Evolutionary conservation across 1,284 basidiomycete genomes (phyloP), one percentile per base, ranked within the genome.

Genomic region (Hortiboletus rubellus): DNA sequence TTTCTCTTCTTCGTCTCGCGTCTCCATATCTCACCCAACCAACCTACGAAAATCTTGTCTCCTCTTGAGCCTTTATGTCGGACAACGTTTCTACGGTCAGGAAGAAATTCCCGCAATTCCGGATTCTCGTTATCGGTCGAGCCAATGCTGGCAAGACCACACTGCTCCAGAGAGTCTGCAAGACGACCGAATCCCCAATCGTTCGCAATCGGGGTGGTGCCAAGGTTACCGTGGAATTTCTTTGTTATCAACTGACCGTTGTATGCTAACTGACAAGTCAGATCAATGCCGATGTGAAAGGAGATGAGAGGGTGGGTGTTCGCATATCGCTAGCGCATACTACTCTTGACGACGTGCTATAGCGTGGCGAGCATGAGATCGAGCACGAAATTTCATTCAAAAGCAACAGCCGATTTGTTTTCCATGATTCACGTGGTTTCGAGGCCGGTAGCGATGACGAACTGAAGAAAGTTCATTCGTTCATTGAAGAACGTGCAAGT

Each of bases 281-380:
- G 53, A 17, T 52, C 27, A 12, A 24, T 3, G 7, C 12, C 3
- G 34, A 38, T 7, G 49, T 55, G 22, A 44, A 38, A 34, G 52
- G 52, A 30, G 51, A 14, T 1, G 2, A 4, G 3, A 33, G 22
- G 31, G 50, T 51, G 34, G 6, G 50, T 30, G 12, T 22, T 31
- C 27, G 2, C 17, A 11, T 37, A 3, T 41, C 2, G 3, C 27
- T 14, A 2, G 15, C 7, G 15, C n/a, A 22, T 2, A 22, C 4
- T 6, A 7, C 44, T 33, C 3, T 11, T 44, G 34, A 42, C 10
- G 11, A 33, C 2, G 0, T 10, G 8, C 22, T 14, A 17, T 24
- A 74, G 73, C 66, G 71, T 37, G 69, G 70, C 24, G 40, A 60
- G 18, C 74, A 75, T 12, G 8, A 72, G 40, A 74, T 76, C 43